Base-by-base conservation (phyloP, 306 rosid genomes). In the Purshia tridentata region DNA sequence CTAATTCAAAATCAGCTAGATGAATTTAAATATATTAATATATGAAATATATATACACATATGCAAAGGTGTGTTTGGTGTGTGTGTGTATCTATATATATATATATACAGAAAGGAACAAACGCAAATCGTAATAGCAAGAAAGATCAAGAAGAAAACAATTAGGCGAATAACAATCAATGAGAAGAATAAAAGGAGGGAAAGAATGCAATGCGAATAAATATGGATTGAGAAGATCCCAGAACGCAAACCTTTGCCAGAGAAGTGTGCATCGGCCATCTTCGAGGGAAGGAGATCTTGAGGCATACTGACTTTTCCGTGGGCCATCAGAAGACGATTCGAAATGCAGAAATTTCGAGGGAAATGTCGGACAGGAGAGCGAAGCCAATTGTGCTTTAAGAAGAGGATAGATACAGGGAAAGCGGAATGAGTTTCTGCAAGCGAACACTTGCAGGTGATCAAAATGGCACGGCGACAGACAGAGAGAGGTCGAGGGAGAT, bases 271-370 rank as follows among this genome's bases (percentile, higher is more conserved):
- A 75, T 86, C 94, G 11, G 81, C 55, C 42, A 57, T 48, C 68
- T 76, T 84, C 63, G 91, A 79, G 37, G 81, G 75, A 58, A 78
- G 84, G 79, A 83, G 88, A 84, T 86, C 93, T 72, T 86, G 87
- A 16, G 90, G 89, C 40, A 88, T 87, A 84, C 82, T 82, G 75
- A 82, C 61, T 70, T 84, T 82, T 68, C 80, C 85, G 76, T 81
- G 85, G 65, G 84, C 77, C 89, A 81, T 86, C 37, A 76, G 6
- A 46, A 50, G 50, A 57, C n/a, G 82, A 62, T 40, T 64, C 65
- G 73, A 80, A 72, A 69, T 63, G 80, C 52, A 42, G 54, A 57
- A 66, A 78, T 80, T 81, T 15, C 57, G 35, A 53, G 59, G 69
- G 49, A 18, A 68, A 81, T 79, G 74, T 78, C 72, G 72, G 56